Conservation (phyloP, 2,329 filamentous ascomycete genomes). For the Alternaria brassicicola region DNA sequence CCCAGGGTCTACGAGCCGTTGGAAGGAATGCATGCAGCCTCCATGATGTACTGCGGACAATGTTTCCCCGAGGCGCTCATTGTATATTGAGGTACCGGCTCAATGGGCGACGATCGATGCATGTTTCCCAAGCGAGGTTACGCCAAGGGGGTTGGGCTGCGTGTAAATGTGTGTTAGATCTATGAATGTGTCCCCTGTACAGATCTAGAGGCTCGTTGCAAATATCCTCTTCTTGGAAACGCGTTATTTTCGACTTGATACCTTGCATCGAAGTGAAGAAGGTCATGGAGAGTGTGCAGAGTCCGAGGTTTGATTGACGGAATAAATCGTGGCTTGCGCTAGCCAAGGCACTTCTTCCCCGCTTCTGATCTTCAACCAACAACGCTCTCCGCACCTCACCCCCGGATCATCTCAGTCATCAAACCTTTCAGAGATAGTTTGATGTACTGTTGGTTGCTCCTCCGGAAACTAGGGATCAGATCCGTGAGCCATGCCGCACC, state of each 20-base stretch:
- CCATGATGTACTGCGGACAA: slow-evolving; percentile 17
- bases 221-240: not conserved
- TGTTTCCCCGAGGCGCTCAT: slow-evolving; percentile 15
- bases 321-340: slow-evolving; percentile 34
- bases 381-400: not conserved
- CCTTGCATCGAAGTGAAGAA: not conserved
- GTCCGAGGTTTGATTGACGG: slow-evolving; percentile 30
- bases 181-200: not conserved
- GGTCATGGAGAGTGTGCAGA: not conserved
- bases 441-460: not conserved
- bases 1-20: slow-evolving; percentile 9
- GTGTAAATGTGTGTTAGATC: not conserved
- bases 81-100: slow-evolving; percentile 21
- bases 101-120: slow-evolving; percentile 10
- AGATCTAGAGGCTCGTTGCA: not conserved
- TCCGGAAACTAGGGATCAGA: slow-evolving; percentile 13
- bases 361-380: slow-evolving; percentile 10
- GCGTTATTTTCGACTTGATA: not conserved
- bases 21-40: not conserved
- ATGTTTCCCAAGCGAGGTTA: not conserved
- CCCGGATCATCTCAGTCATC: not conserved
- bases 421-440: not conserved
- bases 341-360: slow-evolving; percentile 15
- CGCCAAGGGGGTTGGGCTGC: not conserved
- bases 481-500: not conserved